These are phyloP conservation scores for Saururus chinensis DNA, from an alignment of 164 flowering plant genomes.

Conservation along the genomic window DNA sequence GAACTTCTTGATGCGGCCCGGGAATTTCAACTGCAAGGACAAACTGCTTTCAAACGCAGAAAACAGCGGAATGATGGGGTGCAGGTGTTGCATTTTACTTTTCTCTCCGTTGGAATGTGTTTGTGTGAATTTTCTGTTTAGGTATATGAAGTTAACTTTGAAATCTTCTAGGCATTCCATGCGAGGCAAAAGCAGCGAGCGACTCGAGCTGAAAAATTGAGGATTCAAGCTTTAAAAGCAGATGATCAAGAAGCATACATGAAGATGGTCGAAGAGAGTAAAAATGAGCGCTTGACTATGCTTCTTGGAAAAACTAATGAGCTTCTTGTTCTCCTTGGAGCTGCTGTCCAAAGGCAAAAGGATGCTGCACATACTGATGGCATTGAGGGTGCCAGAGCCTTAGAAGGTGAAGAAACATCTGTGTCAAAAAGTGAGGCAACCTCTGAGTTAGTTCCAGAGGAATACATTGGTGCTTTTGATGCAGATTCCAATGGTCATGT, in stretches of 20 bases:
- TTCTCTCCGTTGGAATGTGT: neutral
- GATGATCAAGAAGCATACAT: constrained; percentile 98
- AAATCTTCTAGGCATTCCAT: constrained; percentile 71
- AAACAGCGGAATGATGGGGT: constrained; percentile 91
- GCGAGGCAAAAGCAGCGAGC: constrained; percentile 96
- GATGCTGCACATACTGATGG: constrained; percentile 59
- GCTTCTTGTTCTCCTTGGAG: constrained; percentile 79
- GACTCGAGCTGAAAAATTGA: constrained; percentile 77
- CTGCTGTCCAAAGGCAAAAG: constrained; percentile 94
- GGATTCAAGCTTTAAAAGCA: constrained; percentile 86
- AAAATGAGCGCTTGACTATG: constrained; percentile 84
- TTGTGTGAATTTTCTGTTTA: neutral
- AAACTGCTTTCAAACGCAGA: constrained; percentile 72
- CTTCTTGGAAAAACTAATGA: constrained; percentile 93
- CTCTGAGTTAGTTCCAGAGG: constrained; percentile 33
- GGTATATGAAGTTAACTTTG: neutral
- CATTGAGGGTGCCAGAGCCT: constrained; percentile 41
- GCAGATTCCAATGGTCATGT: constrained; percentile 35
- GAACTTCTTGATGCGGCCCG: constrained; percentile 82
- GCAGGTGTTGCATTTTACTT: constrained; percentile 32
- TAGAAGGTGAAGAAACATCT: constrained; percentile 45
- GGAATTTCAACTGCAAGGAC: constrained; percentile 79
- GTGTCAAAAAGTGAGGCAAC: constrained; percentile 32
- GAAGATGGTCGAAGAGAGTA: constrained; percentile 97
- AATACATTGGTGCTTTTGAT: constrained; percentile 31